Base-by-base conservation (phyloP, 2,329 filamentous ascomycete species). In the Cryphonectria nitschkei region DNA sequence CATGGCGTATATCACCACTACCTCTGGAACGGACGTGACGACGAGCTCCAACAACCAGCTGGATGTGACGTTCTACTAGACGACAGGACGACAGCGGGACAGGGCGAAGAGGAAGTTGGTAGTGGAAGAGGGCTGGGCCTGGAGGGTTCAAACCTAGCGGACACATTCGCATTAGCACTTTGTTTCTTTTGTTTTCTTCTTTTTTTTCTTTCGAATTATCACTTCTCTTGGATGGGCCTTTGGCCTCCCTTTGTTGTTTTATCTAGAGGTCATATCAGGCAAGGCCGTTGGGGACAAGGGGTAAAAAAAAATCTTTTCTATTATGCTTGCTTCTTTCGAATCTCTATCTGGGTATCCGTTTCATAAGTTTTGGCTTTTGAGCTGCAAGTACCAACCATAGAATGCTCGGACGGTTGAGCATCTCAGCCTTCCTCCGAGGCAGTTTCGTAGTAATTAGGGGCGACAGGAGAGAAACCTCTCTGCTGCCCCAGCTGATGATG, bases 21-120 rank as follows among this genome's bases (percentile, higher is more conserved):
- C 68, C 16, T 26, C 5, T 11, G 68, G 68, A 8, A 72, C 70
- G 32, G 50, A 70, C 54, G 68, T 72, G 26, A 65, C 70, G 7
- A 41, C 62, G 22, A 72, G 70, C 56, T 70, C 68, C 13, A 70
- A 72, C 29, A 72, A 72, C 39, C 67, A 65, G 67, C 37, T 72
- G 11, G 64, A 68, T 46, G 68, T 72, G 2, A 60, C 43, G 65
- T 67, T 67, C 26, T 67, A 67, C 54, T 67, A 67, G 34, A 9
- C 46, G 6, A 22, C 16, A 19, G 43, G 43, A 22, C 43, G 37
- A 39, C 2, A 39, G 37, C 16, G 43, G 43, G 16, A 19, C 4
- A 46, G 43, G 43, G 16, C 43, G 16, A 7, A 19, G 43, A 19
- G 0, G 43, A 50, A 50, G 46, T 22, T 37, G 34, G 39, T 41